Evolutionary conservation across 495 filamentous ascomycete genomes (phyloP).

Genomic region (Talaromyces stipitatus): DNA sequence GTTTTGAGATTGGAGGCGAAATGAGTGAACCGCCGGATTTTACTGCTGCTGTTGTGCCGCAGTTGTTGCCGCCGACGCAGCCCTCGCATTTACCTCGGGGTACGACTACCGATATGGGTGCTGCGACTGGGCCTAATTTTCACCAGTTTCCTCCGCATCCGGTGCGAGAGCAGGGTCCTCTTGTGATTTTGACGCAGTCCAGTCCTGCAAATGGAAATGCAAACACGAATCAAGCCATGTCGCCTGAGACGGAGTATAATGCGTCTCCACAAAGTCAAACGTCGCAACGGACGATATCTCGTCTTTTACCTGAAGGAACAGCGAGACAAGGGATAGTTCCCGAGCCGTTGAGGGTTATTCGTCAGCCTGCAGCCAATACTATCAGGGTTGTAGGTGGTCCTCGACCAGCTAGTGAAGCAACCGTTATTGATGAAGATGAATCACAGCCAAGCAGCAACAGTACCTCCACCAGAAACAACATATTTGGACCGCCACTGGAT

Average conservation of each 20-base stretch:
- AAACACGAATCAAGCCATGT: slow-evolving; percentile 19
- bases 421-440: slow-evolving; percentile 33
- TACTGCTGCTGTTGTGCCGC: slow-evolving; percentile 6
- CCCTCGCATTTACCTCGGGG: slow-evolving; percentile 11
- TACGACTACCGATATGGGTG: not conserved
- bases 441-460: slow-evolving; percentile 8
- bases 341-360: slow-evolving; percentile 29
- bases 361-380: slow-evolving; percentile 9
- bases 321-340: slow-evolving; percentile 22
- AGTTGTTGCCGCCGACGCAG: slow-evolving; percentile 5
- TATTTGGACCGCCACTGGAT: slow-evolving; percentile 9
- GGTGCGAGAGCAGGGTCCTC: not conserved
- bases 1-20: slow-evolving; percentile 36
- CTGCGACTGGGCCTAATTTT: slow-evolving; percentile 3
- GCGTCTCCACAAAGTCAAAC: slow-evolving; percentile 18
- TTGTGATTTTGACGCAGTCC: not conserved
- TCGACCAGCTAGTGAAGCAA: slow-evolving; percentile 25
- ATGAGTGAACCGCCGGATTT: slow-evolving; percentile 37
- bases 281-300: slow-evolving; percentile 28
- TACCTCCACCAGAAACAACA: slow-evolving; percentile 1
- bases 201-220: not conserved
- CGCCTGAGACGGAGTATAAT: slow-evolving; percentile 24
- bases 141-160: slow-evolving; percentile 11
- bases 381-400: not conserved
- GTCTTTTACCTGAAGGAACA: slow-evolving; percentile 21